Base-by-base conservation (phyloP, 768 basidiomycete genomes). In the Lactarius quietus region DNA sequence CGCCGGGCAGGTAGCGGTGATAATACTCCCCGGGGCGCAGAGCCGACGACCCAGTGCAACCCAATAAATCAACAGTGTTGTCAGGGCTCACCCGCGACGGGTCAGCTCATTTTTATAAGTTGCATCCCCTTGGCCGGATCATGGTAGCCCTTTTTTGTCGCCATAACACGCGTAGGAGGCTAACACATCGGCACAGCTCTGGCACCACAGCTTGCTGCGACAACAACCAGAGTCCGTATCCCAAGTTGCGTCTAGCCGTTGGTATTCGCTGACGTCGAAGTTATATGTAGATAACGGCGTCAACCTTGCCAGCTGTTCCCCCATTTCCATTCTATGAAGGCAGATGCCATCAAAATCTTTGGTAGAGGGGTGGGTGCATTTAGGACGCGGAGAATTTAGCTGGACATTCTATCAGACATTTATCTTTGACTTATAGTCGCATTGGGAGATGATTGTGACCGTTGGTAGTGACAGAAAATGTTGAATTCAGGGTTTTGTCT, bases 101-200 rank as follows among this genome's bases (percentile, higher is more conserved):
- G n/a, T n/a, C n/a, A n/a, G n/a, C n/a, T n/a, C n/a, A n/a, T n/a
- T n/a, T n/a, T n/a, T n/a, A n/a, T n/a, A n/a, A n/a, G n/a, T n/a
- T n/a, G n/a, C n/a, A n/a, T n/a, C n/a, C n/a, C n/a, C n/a, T n/a
- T n/a, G n/a, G n/a, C n/a, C n/a, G n/a, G n/a, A n/a, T n/a, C n/a
- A 35, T 62, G 65, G 65, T 66, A 66, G 3, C 14, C 18, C 14
- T 35, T 31, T 10, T 29, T 41, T 35, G 26, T 66, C 33, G 6
- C 56, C 41, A 26, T 51, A n/a, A 10, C n/a, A 26, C 23, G 33
- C 23, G 17, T 15, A 8, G 9, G 39, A 5, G 1, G 33, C 51
- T 66, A 29, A 66, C 28, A 54, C 29, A 4, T 57, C 29, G 20
- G 15, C 4, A 23, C 20, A 62, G 61, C 56, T 1, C 0, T 26